phyloP scores from a whole-genome alignment of 208 protist genomes.

The Acanthamoeba culbertsoni region DNA sequence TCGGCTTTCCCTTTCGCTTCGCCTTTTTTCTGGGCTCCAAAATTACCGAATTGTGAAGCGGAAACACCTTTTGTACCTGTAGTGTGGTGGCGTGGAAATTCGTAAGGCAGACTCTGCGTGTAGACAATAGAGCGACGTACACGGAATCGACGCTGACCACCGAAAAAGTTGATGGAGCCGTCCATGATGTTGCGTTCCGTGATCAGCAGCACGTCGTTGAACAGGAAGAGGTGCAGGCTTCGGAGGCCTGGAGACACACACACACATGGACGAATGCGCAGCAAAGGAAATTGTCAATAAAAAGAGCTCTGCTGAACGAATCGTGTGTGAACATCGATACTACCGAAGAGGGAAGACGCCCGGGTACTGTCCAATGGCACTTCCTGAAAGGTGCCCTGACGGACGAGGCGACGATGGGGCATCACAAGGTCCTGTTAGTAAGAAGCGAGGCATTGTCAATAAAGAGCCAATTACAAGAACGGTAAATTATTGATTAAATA shows the following conservation, averaged over 20 bases:
- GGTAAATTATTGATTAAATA: too few species aligned
- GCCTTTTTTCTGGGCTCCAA: background rate
- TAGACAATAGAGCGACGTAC: background rate
- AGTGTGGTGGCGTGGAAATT: background rate
- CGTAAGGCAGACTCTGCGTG: background rate
- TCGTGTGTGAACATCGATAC: background rate
- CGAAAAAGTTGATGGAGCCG: slow-evolving; percentile 2
- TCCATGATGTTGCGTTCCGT: slow-evolving; percentile 21
- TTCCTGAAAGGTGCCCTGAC: background rate
- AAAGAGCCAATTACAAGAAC: too few species aligned
- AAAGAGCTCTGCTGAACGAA: background rate
- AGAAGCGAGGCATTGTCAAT: background rate
- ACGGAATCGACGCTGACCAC: background rate
- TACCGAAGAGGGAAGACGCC: background rate
- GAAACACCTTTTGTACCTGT: background rate
- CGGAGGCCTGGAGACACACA: background rate
- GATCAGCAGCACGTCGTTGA: slow-evolving; percentile 24
- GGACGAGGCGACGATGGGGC: background rate
- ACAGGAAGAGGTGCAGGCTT: background rate
- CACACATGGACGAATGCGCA: background rate
- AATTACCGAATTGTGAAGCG: background rate
- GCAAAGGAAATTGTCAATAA: background rate
- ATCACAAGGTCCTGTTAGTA: background rate
- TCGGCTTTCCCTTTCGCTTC: background rate
- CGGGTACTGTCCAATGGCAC: background rate